These are phyloP conservation scores for Pyrus betulifolia DNA, from an alignment of 306 rosid species.

Conservation along the genomic window DNA sequence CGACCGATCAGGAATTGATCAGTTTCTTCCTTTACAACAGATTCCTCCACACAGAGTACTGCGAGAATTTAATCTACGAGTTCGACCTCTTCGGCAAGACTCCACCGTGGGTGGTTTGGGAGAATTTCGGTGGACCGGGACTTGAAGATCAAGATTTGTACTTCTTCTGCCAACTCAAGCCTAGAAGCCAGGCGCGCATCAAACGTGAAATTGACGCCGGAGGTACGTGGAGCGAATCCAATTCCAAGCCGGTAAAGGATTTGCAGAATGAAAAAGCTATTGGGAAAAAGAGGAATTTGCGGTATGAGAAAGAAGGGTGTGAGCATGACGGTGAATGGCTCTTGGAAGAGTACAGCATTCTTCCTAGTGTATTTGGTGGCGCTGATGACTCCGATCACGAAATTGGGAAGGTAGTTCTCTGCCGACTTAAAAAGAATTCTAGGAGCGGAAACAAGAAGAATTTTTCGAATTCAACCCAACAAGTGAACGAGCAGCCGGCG, in stretches of 20 bases:
- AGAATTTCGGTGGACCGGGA: background rate
- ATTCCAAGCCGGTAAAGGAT: background rate
- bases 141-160: background rate
- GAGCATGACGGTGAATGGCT: background rate
- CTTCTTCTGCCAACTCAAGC: background rate
- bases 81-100: background rate
- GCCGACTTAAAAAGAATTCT: background rate
- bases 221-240: background rate
- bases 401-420: background rate
- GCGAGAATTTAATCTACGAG: background rate
- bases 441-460: background rate
- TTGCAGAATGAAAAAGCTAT: background rate
- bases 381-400: background rate
- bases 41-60: background rate
- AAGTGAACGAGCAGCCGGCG: background rate
- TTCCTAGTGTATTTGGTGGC: background rate
- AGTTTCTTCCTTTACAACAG: too few relatives aligned
- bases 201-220: background rate
- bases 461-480: too few relatives aligned
- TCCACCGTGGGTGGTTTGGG: background rate
- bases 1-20: too few relatives aligned
- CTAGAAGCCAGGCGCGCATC: background rate
- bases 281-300: too few relatives aligned
- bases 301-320: background rate
- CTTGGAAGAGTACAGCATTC: background rate